Percentiles rank a stretch among this genome's conserved stretches.
Conservation (phyloP, 2,329 filamentous ascomycete genomes). For the Calonectria pseudoturangicola region DNA sequence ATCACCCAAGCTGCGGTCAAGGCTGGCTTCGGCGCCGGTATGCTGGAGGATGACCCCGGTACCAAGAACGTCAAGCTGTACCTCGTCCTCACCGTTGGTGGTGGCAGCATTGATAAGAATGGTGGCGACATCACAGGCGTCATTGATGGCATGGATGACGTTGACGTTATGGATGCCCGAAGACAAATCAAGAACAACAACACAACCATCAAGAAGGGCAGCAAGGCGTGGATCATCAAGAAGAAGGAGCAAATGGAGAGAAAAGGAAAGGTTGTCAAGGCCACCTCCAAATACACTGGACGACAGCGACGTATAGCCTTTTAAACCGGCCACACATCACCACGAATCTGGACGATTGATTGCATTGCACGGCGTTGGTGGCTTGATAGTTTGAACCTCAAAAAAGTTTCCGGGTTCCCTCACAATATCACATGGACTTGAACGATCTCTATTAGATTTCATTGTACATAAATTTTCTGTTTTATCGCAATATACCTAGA, state of each 20-base stretch:
- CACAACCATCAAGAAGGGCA: conserved; percentile 83
- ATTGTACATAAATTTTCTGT: conserved; percentile 43
- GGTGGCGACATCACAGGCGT: conserved; percentile 92
- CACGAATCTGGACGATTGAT: conserved; percentile 35
- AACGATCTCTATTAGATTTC: conserved; percentile 13
- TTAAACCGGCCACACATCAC: conserved; percentile 61
- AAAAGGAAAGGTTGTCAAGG: conserved; percentile 96
- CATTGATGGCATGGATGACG: conserved; percentile 90
- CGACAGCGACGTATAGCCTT: conserved; percentile 88
- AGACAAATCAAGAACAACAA: conserved; percentile 69
- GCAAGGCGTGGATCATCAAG: conserved; percentile 87
- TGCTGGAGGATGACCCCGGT: conserved; percentile 95
- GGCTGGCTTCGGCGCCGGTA: conserved; percentile 95
- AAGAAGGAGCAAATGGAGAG: conserved; percentile 96
- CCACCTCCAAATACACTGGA: conserved; percentile 94
- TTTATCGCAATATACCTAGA: conserved; percentile 4
- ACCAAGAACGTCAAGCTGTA: conserved; percentile 99
- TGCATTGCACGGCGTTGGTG: conserved; percentile 59
- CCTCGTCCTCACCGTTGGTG: conserved; percentile 92
- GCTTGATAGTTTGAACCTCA: conserved; percentile 32
- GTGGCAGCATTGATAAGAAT: conserved; percentile 66
- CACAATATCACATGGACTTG: conserved; percentile 4
- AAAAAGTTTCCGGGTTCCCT: conserved; percentile 23
- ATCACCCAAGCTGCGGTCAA: conserved; percentile 92
- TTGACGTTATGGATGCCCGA: conserved; percentile 85